Evolutionary conservation across 305 asterid species (phyloP).

Genomic region (Rubia peregrina): DNA sequence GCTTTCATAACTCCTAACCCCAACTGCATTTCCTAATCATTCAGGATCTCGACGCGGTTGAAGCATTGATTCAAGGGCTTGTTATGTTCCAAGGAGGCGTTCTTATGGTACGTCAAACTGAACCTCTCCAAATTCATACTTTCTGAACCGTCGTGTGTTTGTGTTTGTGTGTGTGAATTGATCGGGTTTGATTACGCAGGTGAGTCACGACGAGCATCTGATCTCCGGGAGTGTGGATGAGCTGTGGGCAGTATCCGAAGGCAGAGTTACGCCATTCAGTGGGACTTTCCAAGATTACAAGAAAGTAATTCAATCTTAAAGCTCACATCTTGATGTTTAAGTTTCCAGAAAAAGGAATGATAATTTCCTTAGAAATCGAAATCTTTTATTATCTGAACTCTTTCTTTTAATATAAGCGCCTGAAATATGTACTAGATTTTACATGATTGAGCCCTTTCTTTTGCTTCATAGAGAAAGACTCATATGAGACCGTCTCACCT

Average conservation of each 20-base stretch:
- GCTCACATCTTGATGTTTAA: not conserved
- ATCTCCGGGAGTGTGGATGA: slow-evolving; percentile 92
- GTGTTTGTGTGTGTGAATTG: not conserved
- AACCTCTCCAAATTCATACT: not conserved
- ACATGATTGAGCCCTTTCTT: no score
- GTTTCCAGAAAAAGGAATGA: not conserved
- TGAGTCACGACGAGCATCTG: slow-evolving; percentile 93
- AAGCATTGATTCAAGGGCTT: slow-evolving; percentile 96
- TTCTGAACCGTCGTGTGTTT: not conserved
- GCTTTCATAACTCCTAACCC: not conserved
- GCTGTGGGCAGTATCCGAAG: slow-evolving; percentile 84
- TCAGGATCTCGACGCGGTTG: slow-evolving; percentile 95
- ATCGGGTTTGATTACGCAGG: slow-evolving; percentile 36
- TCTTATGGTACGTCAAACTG: slow-evolving; percentile 56
- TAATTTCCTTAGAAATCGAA: not conserved
- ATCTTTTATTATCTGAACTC: not conserved
- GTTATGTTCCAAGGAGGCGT: slow-evolving; percentile 99
- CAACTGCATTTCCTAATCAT: slow-evolving; percentile 12
- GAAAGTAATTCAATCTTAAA: slow-evolving; percentile 56
- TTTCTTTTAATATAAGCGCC: not conserved
- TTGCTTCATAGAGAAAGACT: no score
- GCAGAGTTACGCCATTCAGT: slow-evolving; percentile 57
- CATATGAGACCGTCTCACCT: no score
- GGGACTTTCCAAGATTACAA: slow-evolving; percentile 93
- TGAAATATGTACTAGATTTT: no score